These are phyloP conservation scores for Cordia subcordata DNA, from an alignment of 257 asterid genomes.

Conservation along the genomic window DNA sequence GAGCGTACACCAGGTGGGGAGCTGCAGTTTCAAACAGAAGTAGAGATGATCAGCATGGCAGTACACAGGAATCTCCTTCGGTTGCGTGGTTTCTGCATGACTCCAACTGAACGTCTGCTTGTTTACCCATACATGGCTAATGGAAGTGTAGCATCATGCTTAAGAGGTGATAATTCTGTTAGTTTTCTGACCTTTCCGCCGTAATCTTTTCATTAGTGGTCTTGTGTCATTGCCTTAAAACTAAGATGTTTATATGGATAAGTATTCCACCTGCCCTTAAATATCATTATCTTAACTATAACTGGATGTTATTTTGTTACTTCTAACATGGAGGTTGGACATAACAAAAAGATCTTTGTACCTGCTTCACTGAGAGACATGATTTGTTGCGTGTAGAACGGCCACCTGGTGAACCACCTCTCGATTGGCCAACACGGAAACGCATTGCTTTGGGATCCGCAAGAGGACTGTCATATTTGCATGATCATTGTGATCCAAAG, in stretches of 20 bases:
- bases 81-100: slow-evolving; percentile 54
- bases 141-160: slow-evolving; percentile 56
- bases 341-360: background rate
- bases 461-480: slow-evolving; percentile 47
- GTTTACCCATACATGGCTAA: slow-evolving; percentile 61
- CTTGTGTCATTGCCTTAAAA: too few species aligned
- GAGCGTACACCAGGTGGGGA: slow-evolving; percentile 60
- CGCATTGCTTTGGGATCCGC: slow-evolving; percentile 55
- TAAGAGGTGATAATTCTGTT: slow-evolving; percentile 34
- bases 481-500: slow-evolving; percentile 54
- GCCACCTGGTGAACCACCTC: slow-evolving; percentile 41
- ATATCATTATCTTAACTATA: background rate
- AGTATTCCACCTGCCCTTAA: background rate
- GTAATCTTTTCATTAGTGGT: too few species aligned
- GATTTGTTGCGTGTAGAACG: slow-evolving; percentile 27
- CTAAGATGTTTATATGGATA: too few species aligned
- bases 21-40: slow-evolving; percentile 56
- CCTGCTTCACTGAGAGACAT: background rate
- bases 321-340: too few species aligned
- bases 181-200: background rate
- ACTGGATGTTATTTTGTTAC: background rate
- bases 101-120: slow-evolving; percentile 48
- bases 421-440: slow-evolving; percentile 49
- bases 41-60: slow-evolving; percentile 60
- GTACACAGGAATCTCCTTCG: slow-evolving; percentile 52